Evolutionary conservation across 2,329 filamentous ascomycete species (phyloP), one percentile per base, ranked within the genome.

Genomic region (Paecilomyces sp.): DNA sequence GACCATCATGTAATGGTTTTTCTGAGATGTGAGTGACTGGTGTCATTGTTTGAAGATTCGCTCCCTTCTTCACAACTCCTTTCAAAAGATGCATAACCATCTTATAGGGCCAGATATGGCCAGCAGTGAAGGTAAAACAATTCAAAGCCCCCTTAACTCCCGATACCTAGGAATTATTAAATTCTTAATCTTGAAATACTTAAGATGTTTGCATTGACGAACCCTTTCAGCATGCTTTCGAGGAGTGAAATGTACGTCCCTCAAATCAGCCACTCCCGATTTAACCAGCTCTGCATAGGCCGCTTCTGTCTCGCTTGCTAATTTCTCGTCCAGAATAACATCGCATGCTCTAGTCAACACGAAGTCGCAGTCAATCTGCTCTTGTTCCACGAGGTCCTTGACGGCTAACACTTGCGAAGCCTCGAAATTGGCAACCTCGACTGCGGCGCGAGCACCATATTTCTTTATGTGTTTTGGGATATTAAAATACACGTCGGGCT

Each of bases 31-130:
- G 60, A 8, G 62, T 64, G 2, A 77, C 82, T 1, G 79, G 74
- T 2, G 83, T 85, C 62, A 77, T 72, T 0, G 83, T 83, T 65
- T 85, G 82, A 36, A 85, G 64, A 61, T 83, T 81, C 6, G 83
- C 66, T 0, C 80, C 81, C 15, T 36, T 36, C 41, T 65, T 70
- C 0, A 67, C 71, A 18, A 78, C 74, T 7, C 82, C 67, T 0
- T 90, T 85, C 0, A 96, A 76, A 0, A 92, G 80, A 74, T 86
- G 88, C 1, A 85, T 79, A 1, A 96, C 86, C 18, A 95, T 83
- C 75, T 94, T 95, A 73, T 95, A 96, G 0, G 91, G 91, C 73
- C 73, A 77, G 13, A 76, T 63, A 31, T 70, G 69, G 1, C 64
- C 72, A 2, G 74, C 67, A 0, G 67, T 69, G 55, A 69, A 74